Evolutionary conservation across 352 stramenopile species (phyloP).

Genomic region (Globisporangium okanoganense): DNA sequence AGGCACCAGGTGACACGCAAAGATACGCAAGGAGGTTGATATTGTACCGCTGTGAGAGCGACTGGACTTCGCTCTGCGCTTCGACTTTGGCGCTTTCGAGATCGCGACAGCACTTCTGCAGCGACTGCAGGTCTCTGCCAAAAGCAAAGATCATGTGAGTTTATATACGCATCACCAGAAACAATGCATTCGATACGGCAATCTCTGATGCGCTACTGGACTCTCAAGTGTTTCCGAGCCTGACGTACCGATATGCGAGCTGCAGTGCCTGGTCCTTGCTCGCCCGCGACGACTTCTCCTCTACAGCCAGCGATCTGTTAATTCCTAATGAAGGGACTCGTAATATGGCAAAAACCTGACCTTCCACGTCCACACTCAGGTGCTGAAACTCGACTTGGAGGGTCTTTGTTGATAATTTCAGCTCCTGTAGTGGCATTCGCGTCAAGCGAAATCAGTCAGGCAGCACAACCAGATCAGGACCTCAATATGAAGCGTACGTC

Average conservation of each 20-base stretch:
- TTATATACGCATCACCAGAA: too few species aligned
- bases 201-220: too few species aligned
- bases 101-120: conserved; percentile 33
- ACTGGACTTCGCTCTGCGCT: conserved; percentile 29
- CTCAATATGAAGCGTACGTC: conserved; percentile 23
- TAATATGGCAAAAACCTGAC: conserved; percentile 6
- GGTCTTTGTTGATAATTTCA: conserved; percentile 25
- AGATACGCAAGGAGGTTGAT: background rate
- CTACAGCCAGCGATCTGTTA: conserved; percentile 5
- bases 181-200: too few species aligned
- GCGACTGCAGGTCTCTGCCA: conserved; percentile 29
- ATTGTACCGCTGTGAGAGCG: conserved; percentile 30
- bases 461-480: background rate
- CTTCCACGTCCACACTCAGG: conserved; percentile 31
- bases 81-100: conserved; percentile 31
- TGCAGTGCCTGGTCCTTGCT: conserved; percentile 27
- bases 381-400: conserved; percentile 33
- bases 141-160: background rate
- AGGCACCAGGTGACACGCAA: background rate
- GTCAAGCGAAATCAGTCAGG: background rate
- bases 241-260: conserved; percentile 23
- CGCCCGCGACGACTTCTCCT: conserved; percentile 21
- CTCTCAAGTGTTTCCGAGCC: too few species aligned
- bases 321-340: too few species aligned
- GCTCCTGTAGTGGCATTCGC: too few species aligned